Evolutionary conservation across 352 stramenopile species (phyloP).

Genomic region (Globisporangium emineosum): DNA sequence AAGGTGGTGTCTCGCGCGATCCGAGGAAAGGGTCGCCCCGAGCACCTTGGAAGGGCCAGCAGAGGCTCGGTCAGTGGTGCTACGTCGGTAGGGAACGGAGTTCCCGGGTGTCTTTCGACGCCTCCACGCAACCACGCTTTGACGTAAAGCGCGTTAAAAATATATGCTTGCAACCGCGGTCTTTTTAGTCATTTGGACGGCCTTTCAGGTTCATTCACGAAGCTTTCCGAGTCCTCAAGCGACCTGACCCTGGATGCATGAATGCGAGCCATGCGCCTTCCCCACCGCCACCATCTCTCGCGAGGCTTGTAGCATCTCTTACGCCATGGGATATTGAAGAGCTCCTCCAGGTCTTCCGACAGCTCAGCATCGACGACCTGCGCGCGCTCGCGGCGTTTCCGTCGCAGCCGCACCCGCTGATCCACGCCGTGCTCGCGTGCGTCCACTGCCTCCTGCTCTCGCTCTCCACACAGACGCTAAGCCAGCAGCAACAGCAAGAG

Average conservation of each 20-base stretch:
- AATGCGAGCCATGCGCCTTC: conserved; percentile 5
- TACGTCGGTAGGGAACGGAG: too few species aligned
- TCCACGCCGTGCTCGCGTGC: conserved; percentile 33
- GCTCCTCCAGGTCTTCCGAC: conserved; percentile 24
- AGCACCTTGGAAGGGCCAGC: too few species aligned
- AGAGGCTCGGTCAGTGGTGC: too few species aligned
- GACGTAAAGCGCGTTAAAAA: too few species aligned
- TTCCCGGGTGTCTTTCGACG: too few species aligned
- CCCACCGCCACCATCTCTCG: background rate
- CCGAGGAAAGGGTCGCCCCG: too few species aligned
- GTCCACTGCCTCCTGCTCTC: conserved; percentile 46
- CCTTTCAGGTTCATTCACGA: background rate
- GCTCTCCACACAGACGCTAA: conserved; percentile 18
- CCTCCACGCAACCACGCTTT: too few species aligned
- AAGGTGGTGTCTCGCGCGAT: too few species aligned
- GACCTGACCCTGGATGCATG: conserved; percentile 2
- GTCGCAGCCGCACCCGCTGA: conserved; percentile 35
- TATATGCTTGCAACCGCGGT: too few species aligned
- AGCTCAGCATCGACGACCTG: conserved; percentile 41
- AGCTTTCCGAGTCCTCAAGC: background rate
- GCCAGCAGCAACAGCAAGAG: conserved; percentile 8
- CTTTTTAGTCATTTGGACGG: background rate
- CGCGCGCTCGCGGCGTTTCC: conserved; percentile 38
- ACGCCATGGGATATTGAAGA: conserved; percentile 1
- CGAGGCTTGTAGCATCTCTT: background rate